Base-by-base conservation (phyloP, 73 alveolate species). In the Durusdinium trenchii region DNA sequence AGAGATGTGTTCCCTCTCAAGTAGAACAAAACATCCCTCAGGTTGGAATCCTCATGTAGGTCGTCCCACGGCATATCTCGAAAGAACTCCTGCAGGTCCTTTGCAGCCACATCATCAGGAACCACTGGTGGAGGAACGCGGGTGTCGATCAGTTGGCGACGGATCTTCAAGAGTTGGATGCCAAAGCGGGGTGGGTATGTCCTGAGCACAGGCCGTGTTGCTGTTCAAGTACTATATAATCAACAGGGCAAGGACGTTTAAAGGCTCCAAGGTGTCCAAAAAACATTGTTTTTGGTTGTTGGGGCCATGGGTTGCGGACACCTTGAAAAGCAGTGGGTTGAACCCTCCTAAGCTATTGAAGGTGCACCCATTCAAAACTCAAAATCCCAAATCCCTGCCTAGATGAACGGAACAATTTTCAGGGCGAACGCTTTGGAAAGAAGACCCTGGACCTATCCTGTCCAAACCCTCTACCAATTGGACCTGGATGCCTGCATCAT, bases 161-260 rank as follows among this genome's bases (percentile, higher is more conserved):
- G 50, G 52, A 83, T 47, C 36, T 38, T 0, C 51, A 83, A 71
- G 52, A 83, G 2, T 35, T 50, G 69, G 6, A 32, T 6, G 3
- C 93, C 93, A 83, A 83, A 83, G 75, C 50, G 48, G 9, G 75
- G 73, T 1, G 93, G 93, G 50, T 83, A 83, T 36, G 48, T 83
- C 61, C 75, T 50, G 36, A n/a, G 93, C 71, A 30, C 12, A 9
- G 64, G 9, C 9, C 12, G 48, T 4, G 81, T 60, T 60, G 18
- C 18, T 1, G 1, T 32, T 32, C 73, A 60, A 60, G 30, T 23
- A 32, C 30, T 32, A 60, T 23, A 60, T 62, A 10, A 6, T 73
- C 32, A 73, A n/a, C 52, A 73, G 50, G 14, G 10, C 23, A 57
- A 12, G 52, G 9, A 38, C 30, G 51, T n/a, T 36, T 51, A 73